Conservation (phyloP, 257 asterid species). For the Eustoma russellianum region DNA sequence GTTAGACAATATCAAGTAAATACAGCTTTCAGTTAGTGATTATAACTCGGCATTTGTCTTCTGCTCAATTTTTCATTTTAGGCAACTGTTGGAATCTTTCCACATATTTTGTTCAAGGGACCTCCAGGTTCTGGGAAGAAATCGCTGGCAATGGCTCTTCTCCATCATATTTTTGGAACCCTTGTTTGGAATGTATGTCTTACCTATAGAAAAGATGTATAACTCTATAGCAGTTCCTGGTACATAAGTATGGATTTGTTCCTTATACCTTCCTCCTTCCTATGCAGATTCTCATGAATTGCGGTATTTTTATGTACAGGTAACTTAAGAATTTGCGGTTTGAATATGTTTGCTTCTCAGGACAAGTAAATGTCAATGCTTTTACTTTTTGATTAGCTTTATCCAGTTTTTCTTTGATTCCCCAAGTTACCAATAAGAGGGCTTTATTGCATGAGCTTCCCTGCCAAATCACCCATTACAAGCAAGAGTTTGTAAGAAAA, state of each 20-base stretch:
- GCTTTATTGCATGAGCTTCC: too few relatives aligned
- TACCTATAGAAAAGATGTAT: background rate
- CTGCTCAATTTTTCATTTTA: constrained; percentile 6
- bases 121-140: constrained; percentile 78
- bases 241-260: background rate
- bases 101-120: constrained; percentile 64
- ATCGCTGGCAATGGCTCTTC: constrained; percentile 58
- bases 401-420: too few relatives aligned
- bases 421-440: too few relatives aligned
- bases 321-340: constrained; percentile 13
- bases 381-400: too few relatives aligned
- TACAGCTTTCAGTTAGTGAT: background rate
- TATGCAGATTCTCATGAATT: constrained; percentile 70
- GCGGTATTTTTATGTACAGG: constrained; percentile 55
- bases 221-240: background rate
- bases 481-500: too few relatives aligned
- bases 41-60: background rate
- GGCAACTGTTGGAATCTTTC: constrained; percentile 44
- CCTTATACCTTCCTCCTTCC: constrained; percentile 1
- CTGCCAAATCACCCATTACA: too few relatives aligned
- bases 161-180: constrained; percentile 61
- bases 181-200: constrained; percentile 51
- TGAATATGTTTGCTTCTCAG: too few relatives aligned
- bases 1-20: background rate
- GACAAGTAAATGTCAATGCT: too few relatives aligned